Conservation (phyloP, 2,329 filamentous ascomycete species). For the Colletotrichum sp. region DNA sequence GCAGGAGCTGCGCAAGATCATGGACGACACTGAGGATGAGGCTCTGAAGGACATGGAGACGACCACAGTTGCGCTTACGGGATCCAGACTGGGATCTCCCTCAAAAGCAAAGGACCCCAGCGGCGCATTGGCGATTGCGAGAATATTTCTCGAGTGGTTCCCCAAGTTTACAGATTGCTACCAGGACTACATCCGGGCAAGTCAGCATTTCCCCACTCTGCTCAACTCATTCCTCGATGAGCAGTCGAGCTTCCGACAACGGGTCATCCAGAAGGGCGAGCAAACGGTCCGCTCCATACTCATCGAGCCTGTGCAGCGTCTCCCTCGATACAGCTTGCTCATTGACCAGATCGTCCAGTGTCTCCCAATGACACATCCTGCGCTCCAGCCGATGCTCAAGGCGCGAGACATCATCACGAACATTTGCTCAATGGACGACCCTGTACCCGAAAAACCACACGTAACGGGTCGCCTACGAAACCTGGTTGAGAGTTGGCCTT, state of each 20-base stretch:
- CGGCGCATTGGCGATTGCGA: slow-evolving; percentile 79
- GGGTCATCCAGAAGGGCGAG: slow-evolving; percentile 84
- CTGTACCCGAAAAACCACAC: slow-evolving; percentile 71
- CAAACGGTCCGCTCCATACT: slow-evolving; percentile 89
- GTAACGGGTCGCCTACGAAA: slow-evolving; percentile 76
- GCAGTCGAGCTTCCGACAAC: slow-evolving; percentile 81
- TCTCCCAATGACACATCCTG: slow-evolving; percentile 84
- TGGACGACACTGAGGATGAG: slow-evolving; percentile 84
- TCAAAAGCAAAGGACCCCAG: slow-evolving; percentile 71
- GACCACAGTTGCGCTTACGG: slow-evolving; percentile 45
- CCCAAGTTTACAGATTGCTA: slow-evolving; percentile 92
- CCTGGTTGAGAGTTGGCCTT: slow-evolving; percentile 80
- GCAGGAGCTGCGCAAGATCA: slow-evolving; percentile 73
- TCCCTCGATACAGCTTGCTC: slow-evolving; percentile 93
- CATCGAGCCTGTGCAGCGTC: slow-evolving; percentile 93
- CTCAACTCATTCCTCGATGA: slow-evolving; percentile 81
- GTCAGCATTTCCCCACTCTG: slow-evolving; percentile 83
- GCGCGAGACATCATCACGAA: slow-evolving; percentile 94
- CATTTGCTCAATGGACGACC: slow-evolving; percentile 91
- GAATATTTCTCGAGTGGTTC: slow-evolving; percentile 87
- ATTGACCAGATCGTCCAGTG: slow-evolving; percentile 94
- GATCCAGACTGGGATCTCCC: slow-evolving; percentile 48
- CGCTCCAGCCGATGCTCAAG: slow-evolving; percentile 81
- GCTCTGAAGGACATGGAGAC: slow-evolving; percentile 78
- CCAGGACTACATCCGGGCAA: slow-evolving; percentile 89